phyloP scores from a whole-genome alignment of 2,329 filamentous ascomycete species.

The Hypoxylon sp. region DNA sequence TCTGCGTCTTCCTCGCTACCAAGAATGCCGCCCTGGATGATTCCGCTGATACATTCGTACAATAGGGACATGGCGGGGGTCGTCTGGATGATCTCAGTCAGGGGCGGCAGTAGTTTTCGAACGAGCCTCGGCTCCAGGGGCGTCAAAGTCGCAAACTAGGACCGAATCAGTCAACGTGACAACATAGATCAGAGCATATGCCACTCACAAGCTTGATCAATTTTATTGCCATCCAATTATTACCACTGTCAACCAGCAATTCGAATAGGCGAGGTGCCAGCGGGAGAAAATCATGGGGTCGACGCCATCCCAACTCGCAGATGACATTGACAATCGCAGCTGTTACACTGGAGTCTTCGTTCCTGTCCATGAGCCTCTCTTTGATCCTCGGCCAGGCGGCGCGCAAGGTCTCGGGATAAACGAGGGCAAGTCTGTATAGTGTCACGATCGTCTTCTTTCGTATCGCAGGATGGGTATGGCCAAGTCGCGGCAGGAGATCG shows the following conservation, averaged over 20 bases:
- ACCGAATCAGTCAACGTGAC: slow-evolving; percentile 34
- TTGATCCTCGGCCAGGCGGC: slow-evolving; percentile 98
- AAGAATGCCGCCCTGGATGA: slow-evolving; percentile 95
- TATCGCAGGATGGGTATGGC: slow-evolving; percentile 83
- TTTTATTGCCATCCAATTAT: slow-evolving; percentile 99
- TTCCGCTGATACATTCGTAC: slow-evolving; percentile 98
- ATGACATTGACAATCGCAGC: slow-evolving; percentile 97
- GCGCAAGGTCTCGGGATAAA: slow-evolving; percentile 94
- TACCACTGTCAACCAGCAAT: slow-evolving; percentile 86
- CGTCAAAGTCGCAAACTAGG: slow-evolving; percentile 89
- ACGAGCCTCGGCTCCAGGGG: slow-evolving; percentile 91
- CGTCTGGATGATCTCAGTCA: slow-evolving; percentile 92
- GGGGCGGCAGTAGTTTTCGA: slow-evolving; percentile 86
- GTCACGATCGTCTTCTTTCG: slow-evolving; percentile 97
- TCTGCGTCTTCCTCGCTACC: slow-evolving; percentile 80
- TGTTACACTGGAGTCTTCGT: slow-evolving; percentile 91
- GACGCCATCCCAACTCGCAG: slow-evolving; percentile 92
- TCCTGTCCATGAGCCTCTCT: slow-evolving; percentile 87
- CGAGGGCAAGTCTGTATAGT: slow-evolving; percentile 88
- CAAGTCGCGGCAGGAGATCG: slow-evolving; percentile 85
- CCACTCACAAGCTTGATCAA: slow-evolving; percentile 86
- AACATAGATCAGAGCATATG: slow-evolving; percentile 18
- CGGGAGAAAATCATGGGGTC: slow-evolving; percentile 92
- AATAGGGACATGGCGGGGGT: slow-evolving; percentile 97
- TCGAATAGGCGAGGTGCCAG: slow-evolving; percentile 92